Percentiles rank a stretch among this genome's conserved stretches.
phyloP scores from a whole-genome alignment of 2,329 filamentous ascomycete species.

The Penicillium crustosum region DNA sequence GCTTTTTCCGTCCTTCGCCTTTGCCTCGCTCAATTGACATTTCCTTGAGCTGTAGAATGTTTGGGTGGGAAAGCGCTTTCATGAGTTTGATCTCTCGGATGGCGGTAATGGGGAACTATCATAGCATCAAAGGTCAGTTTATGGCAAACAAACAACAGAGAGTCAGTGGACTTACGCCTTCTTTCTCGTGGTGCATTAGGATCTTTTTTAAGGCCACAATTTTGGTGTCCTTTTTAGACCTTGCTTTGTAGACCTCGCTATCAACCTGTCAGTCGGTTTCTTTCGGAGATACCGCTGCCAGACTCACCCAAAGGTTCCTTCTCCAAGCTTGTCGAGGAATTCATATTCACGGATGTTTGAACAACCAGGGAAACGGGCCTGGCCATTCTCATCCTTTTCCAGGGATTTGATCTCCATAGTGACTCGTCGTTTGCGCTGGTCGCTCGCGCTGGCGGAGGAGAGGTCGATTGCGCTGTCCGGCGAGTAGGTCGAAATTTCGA shows the following conservation, averaged over 20 bases:
- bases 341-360: slow-evolving; percentile 54
- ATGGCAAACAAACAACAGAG: neutral
- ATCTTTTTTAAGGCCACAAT: slow-evolving; percentile 96
- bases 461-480: neutral
- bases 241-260: slow-evolving; percentile 87
- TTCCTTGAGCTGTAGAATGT: slow-evolving; percentile 83
- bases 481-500: neutral
- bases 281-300: neutral
- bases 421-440: neutral
- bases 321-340: slow-evolving; percentile 64
- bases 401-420: slow-evolving; percentile 43
- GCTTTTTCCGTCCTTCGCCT: slow-evolving; percentile 72
- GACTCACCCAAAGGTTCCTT: slow-evolving; percentile 86
- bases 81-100: slow-evolving; percentile 96
- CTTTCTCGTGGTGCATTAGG: slow-evolving; percentile 98
- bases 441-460: neutral
- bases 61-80: slow-evolving; percentile 89
- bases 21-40: slow-evolving; percentile 86
- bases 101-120: slow-evolving; percentile 87
- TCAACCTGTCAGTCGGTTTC: slow-evolving; percentile 17
- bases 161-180: slow-evolving; percentile 62
- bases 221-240: slow-evolving; percentile 69
- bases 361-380: slow-evolving; percentile 74
- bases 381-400: slow-evolving; percentile 49
- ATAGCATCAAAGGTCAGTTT: neutral